phyloP scores from a whole-genome alignment of 805 yeast genomes.

The Priceomyces melissophilus region DNA sequence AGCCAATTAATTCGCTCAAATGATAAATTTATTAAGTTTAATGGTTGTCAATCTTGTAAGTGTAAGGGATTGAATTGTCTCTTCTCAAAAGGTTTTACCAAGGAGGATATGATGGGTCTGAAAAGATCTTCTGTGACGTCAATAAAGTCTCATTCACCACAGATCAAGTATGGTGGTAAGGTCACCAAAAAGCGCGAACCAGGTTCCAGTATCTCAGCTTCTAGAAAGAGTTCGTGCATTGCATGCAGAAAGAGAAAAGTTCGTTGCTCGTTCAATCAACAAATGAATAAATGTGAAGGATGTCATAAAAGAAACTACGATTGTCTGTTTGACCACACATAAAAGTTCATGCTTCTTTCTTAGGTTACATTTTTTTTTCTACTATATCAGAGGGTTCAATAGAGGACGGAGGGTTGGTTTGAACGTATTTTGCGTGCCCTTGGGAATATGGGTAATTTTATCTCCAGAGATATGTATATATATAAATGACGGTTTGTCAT shows the following conservation, averaged over 20 bases:
- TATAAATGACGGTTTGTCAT: no score
- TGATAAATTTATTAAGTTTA: slow-evolving; percentile 45
- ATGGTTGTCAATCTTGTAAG: slow-evolving; percentile 55
- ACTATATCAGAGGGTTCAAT: no score
- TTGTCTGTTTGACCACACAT: slow-evolving; percentile 28
- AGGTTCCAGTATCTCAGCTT: slow-evolving; percentile 4
- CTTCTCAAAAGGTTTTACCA: slow-evolving; percentile 64
- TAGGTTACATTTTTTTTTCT: no score
- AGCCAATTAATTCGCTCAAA: slow-evolving; percentile 17
- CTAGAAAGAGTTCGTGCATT: slow-evolving; percentile 36
- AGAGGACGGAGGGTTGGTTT: no score
- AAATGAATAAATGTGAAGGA: slow-evolving; percentile 35
- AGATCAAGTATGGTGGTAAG: not conserved
- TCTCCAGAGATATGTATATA: no score
- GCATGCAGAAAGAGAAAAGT: slow-evolving; percentile 43
- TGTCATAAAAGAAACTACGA: slow-evolving; percentile 35
- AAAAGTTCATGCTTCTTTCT: not conserved
- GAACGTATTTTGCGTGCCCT: not conserved
- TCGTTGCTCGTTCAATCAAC: slow-evolving; percentile 34
- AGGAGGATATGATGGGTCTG: slow-evolving; percentile 47
- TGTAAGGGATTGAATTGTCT: slow-evolving; percentile 44
- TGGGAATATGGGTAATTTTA: no score
- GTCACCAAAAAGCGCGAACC: slow-evolving; percentile 1
- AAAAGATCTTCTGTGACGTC: not conserved
- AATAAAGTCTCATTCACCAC: not conserved